A percentile compares a stretch with the other conserved stretches of the same genome.
Conservation (phyloP, 2,329 filamentous ascomycete genomes). For the Cucurbitaria berberidis region DNA sequence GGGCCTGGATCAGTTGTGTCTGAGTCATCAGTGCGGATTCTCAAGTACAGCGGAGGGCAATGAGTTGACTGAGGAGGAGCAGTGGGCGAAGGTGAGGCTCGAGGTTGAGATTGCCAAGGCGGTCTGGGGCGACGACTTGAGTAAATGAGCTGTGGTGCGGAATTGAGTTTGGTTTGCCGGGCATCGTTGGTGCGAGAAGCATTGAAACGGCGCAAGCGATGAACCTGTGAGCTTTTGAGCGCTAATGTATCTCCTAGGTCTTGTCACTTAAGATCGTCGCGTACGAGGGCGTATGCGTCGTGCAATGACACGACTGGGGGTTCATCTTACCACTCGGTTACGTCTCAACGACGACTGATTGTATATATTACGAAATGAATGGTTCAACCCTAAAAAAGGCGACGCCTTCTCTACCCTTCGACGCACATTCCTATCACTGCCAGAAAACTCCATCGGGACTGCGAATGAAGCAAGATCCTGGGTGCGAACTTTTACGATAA, state of each 20-base stretch:
- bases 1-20: constrained; percentile 62
- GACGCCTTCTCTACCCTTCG: too few species aligned
- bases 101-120: constrained; percentile 64
- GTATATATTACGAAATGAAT: background rate
- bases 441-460: too few species aligned
- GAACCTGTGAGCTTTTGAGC: background rate
- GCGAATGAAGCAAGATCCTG: too few species aligned
- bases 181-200: background rate
- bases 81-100: constrained; percentile 63
- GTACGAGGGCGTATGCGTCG: background rate
- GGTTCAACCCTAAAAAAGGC: background rate
- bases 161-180: background rate
- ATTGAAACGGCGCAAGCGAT: background rate
- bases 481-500: too few species aligned
- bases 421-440: too few species aligned
- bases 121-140: constrained; percentile 60
- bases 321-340: background rate
- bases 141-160: constrained; percentile 4
- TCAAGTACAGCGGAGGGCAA: constrained; percentile 64
- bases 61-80: constrained; percentile 61
- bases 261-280: background rate
- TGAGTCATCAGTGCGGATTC: constrained; percentile 66
- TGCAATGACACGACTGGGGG: background rate
- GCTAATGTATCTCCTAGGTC: background rate
- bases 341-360: background rate